Conservation (phyloP, 2,329 filamentous ascomycete genomes). For the Fusarium anthophilum region DNA sequence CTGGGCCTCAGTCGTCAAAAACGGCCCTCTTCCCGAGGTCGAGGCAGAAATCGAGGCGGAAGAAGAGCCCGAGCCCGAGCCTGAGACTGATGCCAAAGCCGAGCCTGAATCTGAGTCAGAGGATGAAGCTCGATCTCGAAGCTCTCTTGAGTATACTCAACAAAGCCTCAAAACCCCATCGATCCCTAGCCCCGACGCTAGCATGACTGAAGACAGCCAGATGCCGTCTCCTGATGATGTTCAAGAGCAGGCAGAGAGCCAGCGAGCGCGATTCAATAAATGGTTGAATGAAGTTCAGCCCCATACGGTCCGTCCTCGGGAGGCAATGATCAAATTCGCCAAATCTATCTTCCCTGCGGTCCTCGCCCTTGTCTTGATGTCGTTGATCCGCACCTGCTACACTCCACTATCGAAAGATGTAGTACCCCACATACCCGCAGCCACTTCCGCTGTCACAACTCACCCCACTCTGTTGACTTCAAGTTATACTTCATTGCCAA, state of each 20-base stretch:
- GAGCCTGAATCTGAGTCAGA: conserved; percentile 52
- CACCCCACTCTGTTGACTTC: conserved; percentile 38
- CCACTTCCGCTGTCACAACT: conserved; percentile 36
- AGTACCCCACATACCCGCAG: conserved; percentile 40
- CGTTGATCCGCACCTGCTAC: conserved; percentile 44
- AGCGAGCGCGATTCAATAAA: conserved; percentile 13
- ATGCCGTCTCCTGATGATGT: conserved; percentile 2
- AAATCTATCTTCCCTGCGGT: conserved; percentile 39
- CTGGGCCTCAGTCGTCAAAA: conserved; percentile 28
- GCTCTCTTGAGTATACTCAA: conserved; percentile 60
- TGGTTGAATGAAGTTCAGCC: conserved; percentile 28
- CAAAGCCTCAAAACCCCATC: conserved; percentile 58
- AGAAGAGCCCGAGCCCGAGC: not conserved
- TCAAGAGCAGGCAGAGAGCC: conserved; percentile 14
- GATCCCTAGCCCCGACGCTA: conserved; percentile 49
- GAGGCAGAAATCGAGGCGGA: conserved; percentile 21
- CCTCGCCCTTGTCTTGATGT: conserved; percentile 35
- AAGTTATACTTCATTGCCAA: conserved; percentile 29
- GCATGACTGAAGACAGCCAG: conserved; percentile 39
- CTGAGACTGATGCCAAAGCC: conserved; percentile 24
- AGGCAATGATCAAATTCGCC: conserved; percentile 28
- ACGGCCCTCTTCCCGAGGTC: conserved; percentile 21
- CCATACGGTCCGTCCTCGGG: conserved; percentile 5
- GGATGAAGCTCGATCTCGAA: conserved; percentile 51
- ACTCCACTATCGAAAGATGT: conserved; percentile 27